Evolutionary conservation across 106 monocot genomes (phyloP), one percentile per base, ranked within the genome.

Genomic region (Dendrobium chrysotoxum): DNA sequence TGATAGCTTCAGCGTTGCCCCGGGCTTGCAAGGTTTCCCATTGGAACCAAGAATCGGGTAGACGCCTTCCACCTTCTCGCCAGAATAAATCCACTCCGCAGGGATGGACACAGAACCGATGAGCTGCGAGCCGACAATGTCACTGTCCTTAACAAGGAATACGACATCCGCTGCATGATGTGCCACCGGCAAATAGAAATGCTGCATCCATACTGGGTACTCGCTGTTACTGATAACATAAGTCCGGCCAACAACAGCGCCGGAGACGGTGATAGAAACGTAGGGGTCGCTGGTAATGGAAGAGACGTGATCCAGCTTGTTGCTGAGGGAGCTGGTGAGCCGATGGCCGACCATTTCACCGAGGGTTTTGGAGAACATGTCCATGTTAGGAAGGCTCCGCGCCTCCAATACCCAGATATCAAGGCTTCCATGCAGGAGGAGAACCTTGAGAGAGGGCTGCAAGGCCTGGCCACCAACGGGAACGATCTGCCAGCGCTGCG

Each of bases 241-340:
- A 11, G 97, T 98, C 66, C 97, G 83, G 17, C 87, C 97, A 4
- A 98, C 68, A 6, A 84, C 86, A 7, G 92, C 92, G 4, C 70
- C 80, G 4, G 84, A 41, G 2, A 94, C 81, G 53, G 80, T 78
- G 82, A 98, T 78, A 17, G 88, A 82, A 7, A 98, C 94, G 53
- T 98, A 98, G 17, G 97, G 97, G 39, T 98, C 92, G 75, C 97
- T 98, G 75, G 97, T 96, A 46, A 96, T 90, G 26, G 85, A 75
- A 18, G 86, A 80, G 15, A 88, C 42, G 17, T 77, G 35, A 6
- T 93, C 84, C 0, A 92, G 40, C 70, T 83, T 92, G 30, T 86
- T 86, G 41, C 81, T 89, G 54, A 93, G 72, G 21, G 73, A 11
- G 42, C 82, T 53, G 18, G 79, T 80, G 54, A 91, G 58, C 53